These are phyloP conservation scores for Mycena pura DNA, from an alignment of 768 basidiomycete genomes.

Conservation along the genomic window DNA sequence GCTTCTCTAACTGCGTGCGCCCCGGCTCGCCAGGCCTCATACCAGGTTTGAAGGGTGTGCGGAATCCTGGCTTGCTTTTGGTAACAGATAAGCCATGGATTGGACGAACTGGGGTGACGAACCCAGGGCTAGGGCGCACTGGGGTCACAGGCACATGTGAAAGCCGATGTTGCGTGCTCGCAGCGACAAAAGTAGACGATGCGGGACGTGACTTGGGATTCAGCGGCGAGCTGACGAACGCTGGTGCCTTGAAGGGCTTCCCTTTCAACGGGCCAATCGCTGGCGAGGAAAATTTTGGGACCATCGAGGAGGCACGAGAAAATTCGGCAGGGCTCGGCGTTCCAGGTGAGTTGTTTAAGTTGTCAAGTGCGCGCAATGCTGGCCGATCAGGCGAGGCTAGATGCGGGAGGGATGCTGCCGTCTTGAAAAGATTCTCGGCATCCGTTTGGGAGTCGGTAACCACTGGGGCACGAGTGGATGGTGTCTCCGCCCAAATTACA, in stretches of 20 bases:
- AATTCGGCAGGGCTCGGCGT: conserved; percentile 48
- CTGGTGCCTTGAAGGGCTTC: conserved; percentile 32
- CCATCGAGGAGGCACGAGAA: conserved; percentile 27
- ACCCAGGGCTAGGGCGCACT: conserved; percentile 13
- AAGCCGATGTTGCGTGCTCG: conserved; percentile 46
- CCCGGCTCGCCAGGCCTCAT: conserved; percentile 54
- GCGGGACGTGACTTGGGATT: conserved; percentile 33
- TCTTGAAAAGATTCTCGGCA: conserved; percentile 37
- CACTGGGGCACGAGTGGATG: background rate
- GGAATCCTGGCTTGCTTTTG: conserved; percentile 49
- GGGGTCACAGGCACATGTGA: conserved; percentile 15
- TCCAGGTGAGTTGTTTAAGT: conserved; percentile 43
- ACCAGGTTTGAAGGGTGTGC: conserved; percentile 68
- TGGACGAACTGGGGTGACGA: conserved; percentile 24
- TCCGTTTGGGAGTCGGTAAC: conserved; percentile 19
- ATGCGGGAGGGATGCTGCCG: conserved; percentile 29
- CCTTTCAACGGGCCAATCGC: conserved; percentile 20
- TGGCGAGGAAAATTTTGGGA: conserved; percentile 22
- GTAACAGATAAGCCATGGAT: background rate
- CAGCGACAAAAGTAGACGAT: conserved; percentile 20
- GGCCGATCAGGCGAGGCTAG: conserved; percentile 37
- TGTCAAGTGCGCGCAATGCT: conserved; percentile 46
- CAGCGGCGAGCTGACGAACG: conserved; percentile 36
- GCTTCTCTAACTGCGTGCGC: conserved; percentile 35
- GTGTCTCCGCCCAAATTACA: conserved; percentile 45